Evolutionary conservation across 176 grass and related monocot genomes (phyloP).

Genomic region (Urochloa ruziziensis): DNA sequence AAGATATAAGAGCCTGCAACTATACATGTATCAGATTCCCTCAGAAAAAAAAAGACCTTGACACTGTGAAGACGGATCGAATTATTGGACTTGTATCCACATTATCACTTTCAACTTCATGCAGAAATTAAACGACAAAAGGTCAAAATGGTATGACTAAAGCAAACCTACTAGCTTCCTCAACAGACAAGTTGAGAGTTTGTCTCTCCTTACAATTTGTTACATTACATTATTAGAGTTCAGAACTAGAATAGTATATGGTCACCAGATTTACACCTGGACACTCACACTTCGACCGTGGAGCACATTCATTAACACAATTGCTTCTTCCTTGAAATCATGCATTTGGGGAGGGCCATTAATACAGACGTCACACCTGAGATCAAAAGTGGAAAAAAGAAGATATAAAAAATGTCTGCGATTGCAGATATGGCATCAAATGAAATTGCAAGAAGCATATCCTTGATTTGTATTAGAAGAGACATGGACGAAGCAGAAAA

Average conservation of each 20-base stretch:
- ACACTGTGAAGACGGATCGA: neutral
- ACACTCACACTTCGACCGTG: constrained; percentile 54
- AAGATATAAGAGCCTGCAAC: neutral
- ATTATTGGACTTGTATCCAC: neutral
- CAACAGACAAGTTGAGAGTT: neutral
- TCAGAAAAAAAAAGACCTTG: neutral
- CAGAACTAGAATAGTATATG: constrained; percentile 20
- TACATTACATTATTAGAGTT: neutral
- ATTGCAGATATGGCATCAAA: neutral
- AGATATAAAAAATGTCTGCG: neutral
- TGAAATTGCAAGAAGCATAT: constrained; percentile 2
- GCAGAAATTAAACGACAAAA: neutral
- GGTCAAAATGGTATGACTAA: neutral
- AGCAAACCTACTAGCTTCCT: neutral
- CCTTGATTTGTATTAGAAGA: constrained; percentile 12
- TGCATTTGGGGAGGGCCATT: constrained; percentile 77
- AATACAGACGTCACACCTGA: constrained; percentile 85
- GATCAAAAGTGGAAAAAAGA: constrained; percentile 17
- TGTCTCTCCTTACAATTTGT: neutral
- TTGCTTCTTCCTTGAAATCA: constrained; percentile 75
- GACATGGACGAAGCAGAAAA: constrained; percentile 21
- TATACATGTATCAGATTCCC: neutral
- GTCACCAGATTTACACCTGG: constrained; percentile 2
- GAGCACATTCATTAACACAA: constrained; percentile 59
- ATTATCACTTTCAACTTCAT: neutral